A percentile compares a stretch with the other conserved stretches of the same genome.
These are phyloP conservation scores for Platanus orientalis DNA, from an alignment of 164 flowering plant species.

Conservation along the genomic window DNA sequence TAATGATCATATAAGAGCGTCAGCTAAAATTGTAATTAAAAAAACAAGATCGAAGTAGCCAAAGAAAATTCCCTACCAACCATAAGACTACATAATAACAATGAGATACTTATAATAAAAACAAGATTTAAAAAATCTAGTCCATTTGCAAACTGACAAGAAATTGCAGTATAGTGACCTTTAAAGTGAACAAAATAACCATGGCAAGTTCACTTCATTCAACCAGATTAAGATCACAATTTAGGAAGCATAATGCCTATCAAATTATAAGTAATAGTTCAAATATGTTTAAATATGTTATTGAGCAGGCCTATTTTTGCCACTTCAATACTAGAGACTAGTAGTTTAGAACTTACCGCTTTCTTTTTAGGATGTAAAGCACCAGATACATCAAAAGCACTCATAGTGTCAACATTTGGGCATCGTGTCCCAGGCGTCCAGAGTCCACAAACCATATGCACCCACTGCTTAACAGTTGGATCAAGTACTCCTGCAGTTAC, in stretches of 20 bases:
- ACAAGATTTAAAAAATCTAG: no score
- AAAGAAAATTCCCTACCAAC: not conserved
- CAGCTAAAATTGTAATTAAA: constrained; percentile 1
- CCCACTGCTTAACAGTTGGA: constrained; percentile 56
- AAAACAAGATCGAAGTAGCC: not conserved
- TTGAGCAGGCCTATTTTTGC: not conserved
- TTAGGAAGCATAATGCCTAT: not conserved
- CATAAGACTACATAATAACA: not conserved
- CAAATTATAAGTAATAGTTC: not conserved
- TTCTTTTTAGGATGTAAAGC: constrained; percentile 30
- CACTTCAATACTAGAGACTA: not conserved
- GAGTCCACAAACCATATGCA: constrained; percentile 72
- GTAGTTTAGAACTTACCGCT: constrained; percentile 27
- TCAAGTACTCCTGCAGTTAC: constrained; percentile 44
- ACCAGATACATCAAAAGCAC: constrained; percentile 68
- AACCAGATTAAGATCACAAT: not conserved
- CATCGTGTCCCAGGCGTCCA: constrained; percentile 74
- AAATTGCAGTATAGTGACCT: not conserved
- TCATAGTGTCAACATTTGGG: constrained; percentile 69
- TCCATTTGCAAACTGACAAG: not conserved
- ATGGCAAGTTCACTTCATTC: not conserved
- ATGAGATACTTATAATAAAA: no score
- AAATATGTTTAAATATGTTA: not conserved
- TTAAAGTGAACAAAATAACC: not conserved
- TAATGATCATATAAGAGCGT: constrained; percentile 1